phyloP scores from a whole-genome alignment of 352 stramenopile species.

The Pythium chondricola region DNA sequence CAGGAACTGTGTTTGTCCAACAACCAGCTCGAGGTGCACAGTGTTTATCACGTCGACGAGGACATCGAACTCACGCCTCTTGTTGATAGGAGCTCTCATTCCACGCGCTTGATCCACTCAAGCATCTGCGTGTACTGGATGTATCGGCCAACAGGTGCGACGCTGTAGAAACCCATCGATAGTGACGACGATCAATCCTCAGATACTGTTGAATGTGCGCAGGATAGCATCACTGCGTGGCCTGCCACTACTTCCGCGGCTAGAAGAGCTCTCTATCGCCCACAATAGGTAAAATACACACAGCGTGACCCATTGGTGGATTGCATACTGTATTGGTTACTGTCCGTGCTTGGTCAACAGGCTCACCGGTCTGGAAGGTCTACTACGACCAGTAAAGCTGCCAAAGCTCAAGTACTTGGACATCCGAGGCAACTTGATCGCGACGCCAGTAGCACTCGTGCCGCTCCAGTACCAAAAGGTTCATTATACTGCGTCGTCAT shows the following conservation, averaged over 20 bases:
- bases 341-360: constrained; percentile 15
- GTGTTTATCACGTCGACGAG: too few species aligned
- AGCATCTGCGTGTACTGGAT: constrained; percentile 63
- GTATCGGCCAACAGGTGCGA: constrained; percentile 66
- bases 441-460: constrained; percentile 27
- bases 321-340: neutral
- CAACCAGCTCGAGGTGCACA: constrained; percentile 66
- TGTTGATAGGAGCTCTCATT: constrained; percentile 61
- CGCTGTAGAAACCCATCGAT: too few species aligned
- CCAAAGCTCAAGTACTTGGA: constrained; percentile 67
- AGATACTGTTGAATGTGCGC: neutral
- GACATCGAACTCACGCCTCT: too few species aligned
- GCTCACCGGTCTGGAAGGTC: constrained; percentile 39
- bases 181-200: too few species aligned
- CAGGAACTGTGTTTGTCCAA: constrained; percentile 77
- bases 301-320: neutral
- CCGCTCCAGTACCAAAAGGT: constrained; percentile 55
- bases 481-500: neutral
- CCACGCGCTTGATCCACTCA: constrained; percentile 48
- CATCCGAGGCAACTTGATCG: constrained; percentile 57
- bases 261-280: constrained; percentile 70
- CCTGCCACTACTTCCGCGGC: constrained; percentile 47
- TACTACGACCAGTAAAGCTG: constrained; percentile 63
- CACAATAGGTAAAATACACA: constrained; percentile 47
- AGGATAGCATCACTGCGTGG: constrained; percentile 52